Base-by-base conservation (phyloP, 2,329 filamentous ascomycete species). In the Paracamarosporium sp. region DNA sequence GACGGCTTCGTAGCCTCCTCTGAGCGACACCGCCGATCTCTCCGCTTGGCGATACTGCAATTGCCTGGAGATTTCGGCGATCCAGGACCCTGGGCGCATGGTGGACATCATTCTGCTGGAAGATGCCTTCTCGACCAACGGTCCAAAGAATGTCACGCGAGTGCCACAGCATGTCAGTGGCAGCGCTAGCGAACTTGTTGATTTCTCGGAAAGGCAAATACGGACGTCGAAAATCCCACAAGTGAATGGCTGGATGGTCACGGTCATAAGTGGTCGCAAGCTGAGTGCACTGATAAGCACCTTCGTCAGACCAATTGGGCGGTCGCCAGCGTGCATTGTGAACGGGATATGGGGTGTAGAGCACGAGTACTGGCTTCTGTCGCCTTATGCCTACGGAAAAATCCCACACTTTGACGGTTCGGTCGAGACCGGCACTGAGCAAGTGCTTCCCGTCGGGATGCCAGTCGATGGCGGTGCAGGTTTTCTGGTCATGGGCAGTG, bases 401-500 rank as follows among this genome's bases (percentile, higher is more conserved):
- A 69, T 89, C 86, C 85, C 87, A 89, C 27, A 89, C 82, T 69
- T 85, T 85, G 60, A 89, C 82, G 28, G 84, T 84, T 57, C 83
- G 85, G 70, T 89, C 87, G 22, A 83, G 80, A 51, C 87, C 82
- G n/a, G 85, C 86, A 63, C 85, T 88, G 53, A 86, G 81, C 9
- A 89, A 76, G 69, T 89, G 85, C 66, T 84, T 88, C 6, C 87
- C 87, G 64, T 89, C 86, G 1, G 87, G 87, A 67, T 89, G 87
- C 86, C 86, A 89, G 69, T 89, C 87, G 33, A 89, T 82, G 5
- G 85, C 81, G 59, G 83, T 86, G 75, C 86, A 89, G 4, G 80
- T 80, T 60, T 81, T 82, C 60, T 73, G 69, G 62, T 86, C 82
- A 68, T 89, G 87, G 41, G 86, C 87, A 31, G 84, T 83, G 55